These are phyloP conservation scores for Venturia oleaginea DNA, from an alignment of 2,329 filamentous ascomycete species.

Conservation along the genomic window DNA sequence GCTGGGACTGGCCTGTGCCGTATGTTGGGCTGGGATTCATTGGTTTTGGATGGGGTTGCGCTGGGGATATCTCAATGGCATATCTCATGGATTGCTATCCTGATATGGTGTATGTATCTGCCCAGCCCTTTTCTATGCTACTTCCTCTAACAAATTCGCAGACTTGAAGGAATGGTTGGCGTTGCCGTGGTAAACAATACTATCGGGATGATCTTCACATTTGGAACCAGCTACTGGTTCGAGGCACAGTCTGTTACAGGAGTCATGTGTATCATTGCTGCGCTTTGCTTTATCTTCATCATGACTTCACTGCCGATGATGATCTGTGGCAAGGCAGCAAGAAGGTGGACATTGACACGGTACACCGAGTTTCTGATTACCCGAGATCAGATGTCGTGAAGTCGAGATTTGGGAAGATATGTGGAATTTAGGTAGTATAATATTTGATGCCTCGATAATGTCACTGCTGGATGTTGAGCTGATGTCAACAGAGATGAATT, in stretches of 20 bases:
- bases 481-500: not conserved
- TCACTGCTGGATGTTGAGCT: not conserved
- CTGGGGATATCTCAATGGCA: constrained; percentile 38
- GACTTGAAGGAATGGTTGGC: constrained; percentile 6
- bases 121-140: no score
- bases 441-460: not conserved
- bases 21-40: constrained; percentile 50
- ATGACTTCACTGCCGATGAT: constrained; percentile 9
- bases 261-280: constrained; percentile 6
- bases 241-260: constrained; percentile 7
- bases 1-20: constrained; percentile 44
- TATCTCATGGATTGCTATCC: constrained; percentile 12
- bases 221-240: constrained; percentile 6
- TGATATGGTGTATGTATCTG: constrained; percentile 6
- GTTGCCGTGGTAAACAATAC: constrained; percentile 9
- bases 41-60: constrained; percentile 51
- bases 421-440: not conserved
- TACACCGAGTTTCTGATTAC: constrained; percentile 2
- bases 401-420: not conserved
- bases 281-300: constrained; percentile 6
- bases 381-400: not conserved
- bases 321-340: not conserved
- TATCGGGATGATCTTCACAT: constrained; percentile 9
- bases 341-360: not conserved
- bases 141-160: not conserved